Percentiles rank a stretch among this genome's conserved stretches.
Evolutionary conservation across 345 rosid species (phyloP).

Genomic region (Heritiera littoralis): DNA sequence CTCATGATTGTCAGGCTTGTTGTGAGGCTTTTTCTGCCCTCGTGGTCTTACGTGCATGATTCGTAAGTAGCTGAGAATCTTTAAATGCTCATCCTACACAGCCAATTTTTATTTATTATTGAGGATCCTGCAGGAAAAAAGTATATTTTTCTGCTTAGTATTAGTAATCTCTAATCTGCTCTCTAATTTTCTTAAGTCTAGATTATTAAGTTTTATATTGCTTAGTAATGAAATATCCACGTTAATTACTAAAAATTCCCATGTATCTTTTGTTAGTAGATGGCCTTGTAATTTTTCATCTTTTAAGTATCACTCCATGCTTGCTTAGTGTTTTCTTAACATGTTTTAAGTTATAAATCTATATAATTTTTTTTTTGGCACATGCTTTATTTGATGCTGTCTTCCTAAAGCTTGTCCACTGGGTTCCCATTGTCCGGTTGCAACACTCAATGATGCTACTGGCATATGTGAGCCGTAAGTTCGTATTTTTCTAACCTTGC

Average conservation of each 20-base stretch:
- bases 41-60: constrained; percentile 95
- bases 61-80: constrained; percentile 51
- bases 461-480: constrained; percentile 77
- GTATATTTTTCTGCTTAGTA: neutral
- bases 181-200: neutral
- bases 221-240: neutral
- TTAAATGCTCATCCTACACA: neutral
- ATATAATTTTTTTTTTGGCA: neutral
- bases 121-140: constrained; percentile 7
- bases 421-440: constrained; percentile 65
- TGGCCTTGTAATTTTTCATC: neutral
- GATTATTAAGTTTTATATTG: neutral
- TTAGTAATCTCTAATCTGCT: neutral
- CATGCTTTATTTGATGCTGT: constrained; percentile 4
- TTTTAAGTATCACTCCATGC: neutral
- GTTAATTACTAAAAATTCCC: neutral
- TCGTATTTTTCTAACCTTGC: constrained; percentile 12
- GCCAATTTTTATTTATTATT: neutral
- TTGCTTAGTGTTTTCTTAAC: neutral
- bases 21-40: constrained; percentile 93
- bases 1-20: constrained; percentile 61
- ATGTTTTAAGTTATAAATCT: neutral
- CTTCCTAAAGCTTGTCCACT: constrained; percentile 65
- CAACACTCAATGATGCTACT: constrained; percentile 44
- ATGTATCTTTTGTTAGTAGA: neutral